Conservation (phyloP, 2,329 filamentous ascomycete genomes). For the Rhexocercosporidium sp. region DNA sequence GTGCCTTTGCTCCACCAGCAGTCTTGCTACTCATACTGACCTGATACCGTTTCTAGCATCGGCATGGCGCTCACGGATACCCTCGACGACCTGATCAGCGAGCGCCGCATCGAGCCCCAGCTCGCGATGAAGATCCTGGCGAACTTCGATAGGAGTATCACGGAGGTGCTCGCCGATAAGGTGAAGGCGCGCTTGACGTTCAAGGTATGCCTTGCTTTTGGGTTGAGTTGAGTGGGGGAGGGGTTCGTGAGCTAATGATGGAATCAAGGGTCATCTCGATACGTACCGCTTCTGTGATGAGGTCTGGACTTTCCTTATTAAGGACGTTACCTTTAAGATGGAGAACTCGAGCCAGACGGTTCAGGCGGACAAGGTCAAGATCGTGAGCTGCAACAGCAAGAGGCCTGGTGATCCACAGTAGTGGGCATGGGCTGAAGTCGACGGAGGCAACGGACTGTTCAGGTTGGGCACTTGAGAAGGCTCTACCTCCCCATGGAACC, state of each 20-base stretch:
- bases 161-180: slow-evolving; percentile 88
- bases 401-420: slow-evolving; percentile 62
- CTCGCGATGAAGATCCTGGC: slow-evolving; percentile 97
- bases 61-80: slow-evolving; percentile 93
- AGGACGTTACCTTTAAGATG: slow-evolving; percentile 98
- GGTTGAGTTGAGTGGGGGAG: not conserved
- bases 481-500: not conserved
- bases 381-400: slow-evolving; percentile 97
- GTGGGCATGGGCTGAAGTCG: not conserved
- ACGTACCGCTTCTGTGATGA: slow-evolving; percentile 99
- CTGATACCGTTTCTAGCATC: slow-evolving; percentile 67
- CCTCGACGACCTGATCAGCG: slow-evolving; percentile 94
- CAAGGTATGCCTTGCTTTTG: slow-evolving; percentile 68
- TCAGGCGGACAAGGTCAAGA: slow-evolving; percentile 92
- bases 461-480: no score
- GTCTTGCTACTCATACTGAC: slow-evolving; percentile 40
- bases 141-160: slow-evolving; percentile 93
- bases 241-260: slow-evolving; percentile 29
- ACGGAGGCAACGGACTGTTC: not conserved
- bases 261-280: slow-evolving; percentile 83
- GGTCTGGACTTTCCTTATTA: slow-evolving; percentile 99
- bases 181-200: slow-evolving; percentile 92
- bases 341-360: slow-evolving; percentile 75
- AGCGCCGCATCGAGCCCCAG: slow-evolving; percentile 94
- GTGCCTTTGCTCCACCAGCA: slow-evolving; percentile 40